Evolutionary conservation across 2,329 filamentous ascomycete genomes (phyloP), one percentile per base, ranked within the genome.

Genomic region (Epichloe typhina): DNA sequence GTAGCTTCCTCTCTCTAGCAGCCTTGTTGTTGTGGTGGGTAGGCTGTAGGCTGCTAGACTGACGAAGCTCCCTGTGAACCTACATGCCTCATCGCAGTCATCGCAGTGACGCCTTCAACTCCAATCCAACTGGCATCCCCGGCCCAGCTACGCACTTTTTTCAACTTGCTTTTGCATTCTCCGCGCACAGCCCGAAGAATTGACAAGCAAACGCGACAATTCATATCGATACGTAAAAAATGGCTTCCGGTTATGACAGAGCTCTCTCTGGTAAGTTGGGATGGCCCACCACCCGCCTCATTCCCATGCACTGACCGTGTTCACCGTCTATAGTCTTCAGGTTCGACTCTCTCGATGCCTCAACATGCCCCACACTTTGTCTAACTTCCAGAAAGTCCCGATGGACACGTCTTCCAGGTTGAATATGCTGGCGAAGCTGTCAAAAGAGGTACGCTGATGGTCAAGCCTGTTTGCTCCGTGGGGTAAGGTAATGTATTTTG

Each of bases 351-450:
- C 35, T 21, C 43, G 39, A 43, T 48, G 35, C 50, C 42, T 49
- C n/a, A 7, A 12, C 21, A 33, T 38, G 7, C 36, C 8, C 15
- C 9, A 2, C 9, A 31, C 11, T 11, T 57, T n/a, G 13, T 61
- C 74, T 82, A 69, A 84, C 66, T 39, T n/a, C 46, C 46, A 19
- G 52, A 46, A 65, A 97, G 91, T 80, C 93, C 93, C 64, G 93
- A 98, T 73, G 93, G 93, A 72, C 93, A 98, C 76, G 93, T 98
- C 64, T 98, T 98, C 75, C 93, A 98, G 73, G 93, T 98, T 64
- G 93, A 98, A 79, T 98, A 98, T 80, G 93, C 93, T 51, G 86
- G 95, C 60, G 93, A 98, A 74, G 93, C 93, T 59, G 93, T 98
- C 60, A 98, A 98, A 79, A 76, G 93, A 88, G 93, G 91, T 93